phyloP scores from a whole-genome alignment of 2,329 filamentous ascomycete species.

The Cladosporium sp. region DNA sequence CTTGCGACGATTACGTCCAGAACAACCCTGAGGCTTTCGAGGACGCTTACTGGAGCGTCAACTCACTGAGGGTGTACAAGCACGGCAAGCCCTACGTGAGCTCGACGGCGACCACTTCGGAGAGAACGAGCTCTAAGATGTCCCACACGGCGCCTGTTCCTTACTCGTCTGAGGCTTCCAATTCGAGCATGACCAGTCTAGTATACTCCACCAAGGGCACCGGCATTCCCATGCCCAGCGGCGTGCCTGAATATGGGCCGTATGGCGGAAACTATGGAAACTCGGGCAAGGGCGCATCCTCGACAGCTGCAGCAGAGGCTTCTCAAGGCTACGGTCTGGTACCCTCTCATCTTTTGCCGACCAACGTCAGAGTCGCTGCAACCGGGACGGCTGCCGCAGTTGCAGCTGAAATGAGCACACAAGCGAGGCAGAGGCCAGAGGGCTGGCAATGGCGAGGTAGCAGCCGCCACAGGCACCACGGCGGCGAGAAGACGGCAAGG shows the following conservation, averaged over 20 bases:
- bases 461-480: not conserved
- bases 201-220: not conserved
- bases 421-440: not conserved
- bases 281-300: not conserved
- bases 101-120: not conserved
- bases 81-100: not conserved
- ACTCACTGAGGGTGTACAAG: constrained; percentile 35
- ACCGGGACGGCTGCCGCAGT: not conserved
- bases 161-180: not conserved
- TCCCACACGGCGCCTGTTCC: not conserved
- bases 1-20: constrained; percentile 28
- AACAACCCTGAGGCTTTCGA: constrained; percentile 31
- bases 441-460: not conserved
- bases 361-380: not conserved
- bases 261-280: not conserved
- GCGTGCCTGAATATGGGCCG: not conserved
- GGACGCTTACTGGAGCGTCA: constrained; percentile 38
- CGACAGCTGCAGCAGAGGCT: not conserved
- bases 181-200: not conserved
- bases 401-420: not conserved
- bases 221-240: not conserved
- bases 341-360: not conserved
- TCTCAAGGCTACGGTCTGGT: not conserved
- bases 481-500: constrained; percentile 20
- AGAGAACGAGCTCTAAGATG: not conserved